These are phyloP conservation scores for Russula griseocarnosa DNA, from an alignment of 768 basidiomycete genomes.

Conservation along the genomic window DNA sequence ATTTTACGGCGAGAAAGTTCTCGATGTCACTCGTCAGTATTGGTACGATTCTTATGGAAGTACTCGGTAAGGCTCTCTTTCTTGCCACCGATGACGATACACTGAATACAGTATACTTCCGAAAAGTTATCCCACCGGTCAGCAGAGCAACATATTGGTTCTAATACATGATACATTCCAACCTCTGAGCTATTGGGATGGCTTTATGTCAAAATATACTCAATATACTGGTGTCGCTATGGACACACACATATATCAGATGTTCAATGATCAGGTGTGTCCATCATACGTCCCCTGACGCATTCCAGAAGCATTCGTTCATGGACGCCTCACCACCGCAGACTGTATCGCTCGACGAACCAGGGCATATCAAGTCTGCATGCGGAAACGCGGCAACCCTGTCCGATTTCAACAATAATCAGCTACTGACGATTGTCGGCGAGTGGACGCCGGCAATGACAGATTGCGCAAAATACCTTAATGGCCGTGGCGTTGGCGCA, in stretches of 20 bases:
- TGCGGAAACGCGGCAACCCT: constrained; percentile 49
- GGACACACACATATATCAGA: constrained; percentile 78
- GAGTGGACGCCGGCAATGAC: constrained; percentile 81
- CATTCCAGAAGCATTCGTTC: not conserved
- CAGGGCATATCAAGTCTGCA: constrained; percentile 57
- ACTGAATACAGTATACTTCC: constrained; percentile 25
- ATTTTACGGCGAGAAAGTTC: constrained; percentile 49
- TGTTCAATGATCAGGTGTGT: constrained; percentile 56
- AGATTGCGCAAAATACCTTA: constrained; percentile 79
- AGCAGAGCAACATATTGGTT: constrained; percentile 53
- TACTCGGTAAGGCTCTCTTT: constrained; percentile 48
- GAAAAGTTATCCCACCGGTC: constrained; percentile 30
- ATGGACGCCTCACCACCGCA: constrained; percentile 27
- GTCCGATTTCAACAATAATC: constrained; percentile 38
- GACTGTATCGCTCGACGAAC: constrained; percentile 45
- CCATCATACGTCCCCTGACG: not conserved
- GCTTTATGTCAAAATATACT: constrained; percentile 48
- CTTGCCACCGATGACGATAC: constrained; percentile 17
- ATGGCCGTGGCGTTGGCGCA: constrained; percentile 71
- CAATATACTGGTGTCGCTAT: constrained; percentile 63
- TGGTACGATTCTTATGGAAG: constrained; percentile 73
- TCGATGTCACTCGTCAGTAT: constrained; percentile 53
- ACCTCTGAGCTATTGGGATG: constrained; percentile 62
- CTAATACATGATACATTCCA: constrained; percentile 81
- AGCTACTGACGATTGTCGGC: constrained; percentile 82